Percentiles rank a stretch among this genome's conserved stretches.
Evolutionary conservation across 495 filamentous ascomycete species (phyloP).

Genomic region (Aspergillus bridgeri): DNA sequence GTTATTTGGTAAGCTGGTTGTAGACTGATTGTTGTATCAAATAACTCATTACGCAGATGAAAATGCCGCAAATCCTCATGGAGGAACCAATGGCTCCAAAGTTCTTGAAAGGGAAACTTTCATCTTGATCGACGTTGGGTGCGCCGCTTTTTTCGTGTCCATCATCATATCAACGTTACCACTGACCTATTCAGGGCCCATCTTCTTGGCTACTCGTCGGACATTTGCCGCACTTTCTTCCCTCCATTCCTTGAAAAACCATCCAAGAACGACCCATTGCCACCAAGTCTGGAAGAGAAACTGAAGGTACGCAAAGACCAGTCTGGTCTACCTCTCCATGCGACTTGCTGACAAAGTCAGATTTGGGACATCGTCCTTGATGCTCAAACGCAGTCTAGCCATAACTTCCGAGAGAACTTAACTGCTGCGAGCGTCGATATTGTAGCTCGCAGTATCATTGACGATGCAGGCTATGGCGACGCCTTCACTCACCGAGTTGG

Average conservation of each 20-base stretch:
- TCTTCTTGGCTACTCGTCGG: constrained; percentile 54
- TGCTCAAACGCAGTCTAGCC: constrained; percentile 47
- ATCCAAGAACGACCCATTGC: background rate
- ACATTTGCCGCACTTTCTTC: constrained; percentile 57
- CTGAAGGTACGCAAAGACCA: constrained; percentile 22
- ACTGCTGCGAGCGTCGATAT: constrained; percentile 52
- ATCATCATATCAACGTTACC: background rate
- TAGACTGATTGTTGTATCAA: background rate
- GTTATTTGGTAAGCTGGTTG: constrained; percentile 35
- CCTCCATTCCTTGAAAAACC: constrained; percentile 30
- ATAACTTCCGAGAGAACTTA: constrained; percentile 36
- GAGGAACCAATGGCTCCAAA: constrained; percentile 49
- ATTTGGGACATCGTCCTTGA: constrained; percentile 51
- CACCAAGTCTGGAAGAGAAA: constrained; percentile 37
- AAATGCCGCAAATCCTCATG: constrained; percentile 51
- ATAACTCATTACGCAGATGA: constrained; percentile 28
- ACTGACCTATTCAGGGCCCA: constrained; percentile 39
- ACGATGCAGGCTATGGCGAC: constrained; percentile 46
- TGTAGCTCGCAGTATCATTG: constrained; percentile 50
- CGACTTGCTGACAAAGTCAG: constrained; percentile 4
- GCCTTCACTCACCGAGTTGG: constrained; percentile 55
- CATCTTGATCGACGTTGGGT: constrained; percentile 56
- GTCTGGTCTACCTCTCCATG: background rate
- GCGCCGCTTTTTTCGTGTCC: constrained; percentile 8
- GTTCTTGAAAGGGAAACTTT: constrained; percentile 47